Conservation (phyloP, 164 flowering plant genomes). For the Vitis cinerea region DNA sequence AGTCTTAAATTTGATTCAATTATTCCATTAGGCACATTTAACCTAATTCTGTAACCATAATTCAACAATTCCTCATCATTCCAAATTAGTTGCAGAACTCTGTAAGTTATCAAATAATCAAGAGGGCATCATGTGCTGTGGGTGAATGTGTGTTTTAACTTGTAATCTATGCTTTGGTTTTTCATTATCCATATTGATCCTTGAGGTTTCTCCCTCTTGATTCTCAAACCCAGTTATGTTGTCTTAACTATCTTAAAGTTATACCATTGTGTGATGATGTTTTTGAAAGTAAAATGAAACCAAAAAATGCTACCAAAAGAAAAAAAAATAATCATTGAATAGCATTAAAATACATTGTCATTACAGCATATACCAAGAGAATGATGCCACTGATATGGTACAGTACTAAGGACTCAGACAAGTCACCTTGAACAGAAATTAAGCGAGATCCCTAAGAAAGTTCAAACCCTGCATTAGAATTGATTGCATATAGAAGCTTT, state of each 20-base stretch:
- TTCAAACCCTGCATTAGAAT: conserved; percentile 95
- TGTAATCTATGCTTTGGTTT: too few species aligned
- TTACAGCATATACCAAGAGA: neutral
- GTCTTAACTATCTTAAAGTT: neutral
- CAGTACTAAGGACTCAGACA: neutral
- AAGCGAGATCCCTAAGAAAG: conserved; percentile 53
- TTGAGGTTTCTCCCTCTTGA: neutral
- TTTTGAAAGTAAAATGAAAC: neutral
- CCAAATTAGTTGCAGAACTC: neutral
- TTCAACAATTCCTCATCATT: neutral
- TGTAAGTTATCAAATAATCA: neutral
- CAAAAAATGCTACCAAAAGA: neutral
- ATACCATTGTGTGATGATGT: neutral
- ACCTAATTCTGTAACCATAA: neutral
- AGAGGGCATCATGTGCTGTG: neutral
- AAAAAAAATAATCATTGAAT: neutral
- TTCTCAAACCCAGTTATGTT: neutral
- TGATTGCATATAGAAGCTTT: conserved; percentile 93
- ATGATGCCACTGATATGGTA: neutral
- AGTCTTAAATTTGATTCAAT: neutral
- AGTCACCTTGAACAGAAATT: conserved; percentile 22
- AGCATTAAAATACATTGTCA: neutral
- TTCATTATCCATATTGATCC: neutral
- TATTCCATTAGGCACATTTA: neutral
- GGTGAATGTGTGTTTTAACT: too few species aligned